A percentile compares a stretch with the other conserved stretches of the same genome.
Evolutionary conservation across 2,329 filamentous ascomycete genomes (phyloP).

Genomic region (Bimuria novae-zelandiae): DNA sequence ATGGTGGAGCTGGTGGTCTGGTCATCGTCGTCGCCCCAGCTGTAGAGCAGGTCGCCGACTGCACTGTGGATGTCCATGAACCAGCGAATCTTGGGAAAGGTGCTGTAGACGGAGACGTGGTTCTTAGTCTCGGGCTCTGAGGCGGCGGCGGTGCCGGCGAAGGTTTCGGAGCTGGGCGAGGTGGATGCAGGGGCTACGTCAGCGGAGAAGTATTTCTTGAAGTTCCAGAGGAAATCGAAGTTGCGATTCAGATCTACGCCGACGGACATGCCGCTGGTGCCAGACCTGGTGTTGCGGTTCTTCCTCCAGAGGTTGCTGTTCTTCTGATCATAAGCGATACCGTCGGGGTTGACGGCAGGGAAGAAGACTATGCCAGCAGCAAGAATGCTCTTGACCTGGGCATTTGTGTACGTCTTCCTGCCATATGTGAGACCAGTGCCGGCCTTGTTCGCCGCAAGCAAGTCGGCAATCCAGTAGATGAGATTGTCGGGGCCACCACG

Average conservation of each 20-base stretch:
- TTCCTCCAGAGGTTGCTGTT: constrained; percentile 43
- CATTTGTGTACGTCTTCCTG: constrained; percentile 56
- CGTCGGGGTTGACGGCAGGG: constrained; percentile 44
- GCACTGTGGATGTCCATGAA: constrained; percentile 64
- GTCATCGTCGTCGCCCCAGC: constrained; percentile 61
- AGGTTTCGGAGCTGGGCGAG: constrained; percentile 53
- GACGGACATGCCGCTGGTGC: constrained; percentile 25
- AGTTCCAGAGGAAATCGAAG: constrained; percentile 63
- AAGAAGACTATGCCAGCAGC: constrained; percentile 60
- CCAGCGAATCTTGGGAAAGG: constrained; percentile 58
- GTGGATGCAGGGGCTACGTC: constrained; percentile 48
- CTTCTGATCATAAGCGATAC: constrained; percentile 42
- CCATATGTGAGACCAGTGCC: constrained; percentile 59
- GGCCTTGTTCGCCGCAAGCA: constrained; percentile 58
- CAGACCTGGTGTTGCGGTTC: constrained; percentile 49
- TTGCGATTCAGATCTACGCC: constrained; percentile 46
- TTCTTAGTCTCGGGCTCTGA: constrained; percentile 63
- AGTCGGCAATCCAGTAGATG: constrained; percentile 62
- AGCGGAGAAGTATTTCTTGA: constrained; percentile 51
- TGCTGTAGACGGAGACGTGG: constrained; percentile 58
- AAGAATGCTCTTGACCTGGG: constrained; percentile 58
- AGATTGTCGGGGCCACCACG: constrained; percentile 61
- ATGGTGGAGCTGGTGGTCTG: constrained; percentile 53
- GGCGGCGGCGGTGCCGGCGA: constrained; percentile 56
- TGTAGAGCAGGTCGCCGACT: constrained; percentile 58